Evolutionary conservation across 495 filamentous ascomycete genomes (phyloP).

Genomic region (Bacidia rubella): DNA sequence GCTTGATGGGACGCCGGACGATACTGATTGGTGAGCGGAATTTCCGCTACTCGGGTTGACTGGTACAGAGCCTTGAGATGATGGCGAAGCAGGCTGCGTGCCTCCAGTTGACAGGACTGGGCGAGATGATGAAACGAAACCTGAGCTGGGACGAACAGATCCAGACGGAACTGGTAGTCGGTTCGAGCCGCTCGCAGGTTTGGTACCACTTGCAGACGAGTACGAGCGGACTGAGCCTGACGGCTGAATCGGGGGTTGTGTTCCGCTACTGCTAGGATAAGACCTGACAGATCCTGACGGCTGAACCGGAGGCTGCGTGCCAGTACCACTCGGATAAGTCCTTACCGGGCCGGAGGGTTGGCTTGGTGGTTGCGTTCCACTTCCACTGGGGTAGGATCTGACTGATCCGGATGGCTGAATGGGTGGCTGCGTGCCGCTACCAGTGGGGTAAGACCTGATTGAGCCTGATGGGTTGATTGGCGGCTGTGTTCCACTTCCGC

Average conservation of each 20-base stretch:
- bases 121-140: neutral
- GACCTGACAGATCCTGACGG: neutral
- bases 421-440: neutral
- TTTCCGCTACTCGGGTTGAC: neutral
- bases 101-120: neutral
- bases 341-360: neutral
- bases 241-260: neutral
- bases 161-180: neutral
- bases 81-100: neutral
- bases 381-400: neutral
- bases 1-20: neutral
- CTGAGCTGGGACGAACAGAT: neutral
- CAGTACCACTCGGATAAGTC: neutral
- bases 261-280: neutral
- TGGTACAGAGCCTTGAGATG: neutral
- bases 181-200: neutral
- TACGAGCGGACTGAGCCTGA: neutral
- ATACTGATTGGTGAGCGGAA: neutral
- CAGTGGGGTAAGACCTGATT: neutral
- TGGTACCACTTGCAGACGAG: neutral
- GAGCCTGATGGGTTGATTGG: neutral
- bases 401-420: neutral
- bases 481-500: neutral
- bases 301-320: neutral
- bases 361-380: neutral